Evolutionary conservation across 2,329 filamentous ascomycete species (phyloP).

Genomic region (Basipetospora chlamydospora): DNA sequence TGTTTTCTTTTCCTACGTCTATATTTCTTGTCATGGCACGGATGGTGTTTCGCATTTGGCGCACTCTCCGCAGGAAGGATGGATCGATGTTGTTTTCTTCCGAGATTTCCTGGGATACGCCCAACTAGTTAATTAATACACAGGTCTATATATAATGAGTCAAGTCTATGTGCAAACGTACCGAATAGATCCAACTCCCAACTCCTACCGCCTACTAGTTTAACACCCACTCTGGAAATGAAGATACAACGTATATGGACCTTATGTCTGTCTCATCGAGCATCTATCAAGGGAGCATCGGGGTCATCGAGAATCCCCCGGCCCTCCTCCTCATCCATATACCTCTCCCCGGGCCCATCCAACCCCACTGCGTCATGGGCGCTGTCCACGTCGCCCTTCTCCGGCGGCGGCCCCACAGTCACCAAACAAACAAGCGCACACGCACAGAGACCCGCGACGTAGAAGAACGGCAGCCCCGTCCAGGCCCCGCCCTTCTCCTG

Average conservation of each 20-base stretch:
- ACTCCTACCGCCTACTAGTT: too few relatives aligned
- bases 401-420: slow-evolving; percentile 18
- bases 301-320: slow-evolving; percentile 2
- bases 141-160: too few relatives aligned
- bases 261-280: background rate
- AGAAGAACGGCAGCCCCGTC: slow-evolving; percentile 26
- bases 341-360: background rate
- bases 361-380: slow-evolving; percentile 10
- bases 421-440: slow-evolving; percentile 15
- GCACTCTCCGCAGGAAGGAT: too few relatives aligned
- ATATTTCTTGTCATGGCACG: too few relatives aligned
- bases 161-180: too few relatives aligned
- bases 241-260: background rate
- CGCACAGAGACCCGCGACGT: slow-evolving; percentile 17
- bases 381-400: slow-evolving; percentile 8
- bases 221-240: background rate
- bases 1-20: too few relatives aligned
- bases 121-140: too few relatives aligned
- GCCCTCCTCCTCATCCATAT: background rate
- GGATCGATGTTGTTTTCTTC: too few relatives aligned
- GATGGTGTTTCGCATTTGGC: too few relatives aligned
- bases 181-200: too few relatives aligned
- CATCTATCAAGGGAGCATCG: slow-evolving; percentile 1
- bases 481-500: slow-evolving; percentile 19
- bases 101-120: too few relatives aligned